phyloP scores from a whole-genome alignment of 345 rosid genomes.

The Boechera divaricarpa region DNA sequence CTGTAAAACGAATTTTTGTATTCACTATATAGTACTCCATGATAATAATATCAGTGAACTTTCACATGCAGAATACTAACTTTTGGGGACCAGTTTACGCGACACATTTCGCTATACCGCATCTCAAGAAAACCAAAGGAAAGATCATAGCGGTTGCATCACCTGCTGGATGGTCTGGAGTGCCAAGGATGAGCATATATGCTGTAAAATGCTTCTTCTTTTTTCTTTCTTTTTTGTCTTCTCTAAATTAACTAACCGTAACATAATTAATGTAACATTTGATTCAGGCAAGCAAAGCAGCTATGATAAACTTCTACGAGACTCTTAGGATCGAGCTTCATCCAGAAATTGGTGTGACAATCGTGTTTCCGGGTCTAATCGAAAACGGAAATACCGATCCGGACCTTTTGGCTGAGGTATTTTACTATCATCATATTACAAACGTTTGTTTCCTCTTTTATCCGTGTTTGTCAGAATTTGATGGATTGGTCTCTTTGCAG shows the following conservation, averaged over 20 bases:
- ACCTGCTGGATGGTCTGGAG: slow-evolving; percentile 48
- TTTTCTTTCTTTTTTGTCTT: neutral
- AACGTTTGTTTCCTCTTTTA: neutral
- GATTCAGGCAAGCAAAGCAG: slow-evolving; percentile 70
- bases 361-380: slow-evolving; percentile 58
- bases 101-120: slow-evolving; percentile 57
- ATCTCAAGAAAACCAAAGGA: slow-evolving; percentile 55
- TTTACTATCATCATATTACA: neutral
- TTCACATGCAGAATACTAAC: slow-evolving; percentile 50
- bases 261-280: neutral
- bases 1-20: neutral
- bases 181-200: slow-evolving; percentile 55
- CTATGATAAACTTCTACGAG: slow-evolving; percentile 51
- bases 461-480: neutral
- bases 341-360: slow-evolving; percentile 46
- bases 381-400: slow-evolving; percentile 53
- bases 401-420: slow-evolving; percentile 40
- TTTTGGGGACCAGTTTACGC: slow-evolving; percentile 68
- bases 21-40: neutral
- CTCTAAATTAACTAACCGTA: neutral
- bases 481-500: slow-evolving; percentile 19
- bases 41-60: neutral
- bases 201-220: slow-evolving; percentile 45
- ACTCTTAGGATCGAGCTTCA: slow-evolving; percentile 61
- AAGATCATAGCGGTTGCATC: slow-evolving; percentile 61